These are phyloP conservation scores for Hortiboletus flavorubellus DNA, from an alignment of 768 basidiomycete genomes.

Conservation along the genomic window DNA sequence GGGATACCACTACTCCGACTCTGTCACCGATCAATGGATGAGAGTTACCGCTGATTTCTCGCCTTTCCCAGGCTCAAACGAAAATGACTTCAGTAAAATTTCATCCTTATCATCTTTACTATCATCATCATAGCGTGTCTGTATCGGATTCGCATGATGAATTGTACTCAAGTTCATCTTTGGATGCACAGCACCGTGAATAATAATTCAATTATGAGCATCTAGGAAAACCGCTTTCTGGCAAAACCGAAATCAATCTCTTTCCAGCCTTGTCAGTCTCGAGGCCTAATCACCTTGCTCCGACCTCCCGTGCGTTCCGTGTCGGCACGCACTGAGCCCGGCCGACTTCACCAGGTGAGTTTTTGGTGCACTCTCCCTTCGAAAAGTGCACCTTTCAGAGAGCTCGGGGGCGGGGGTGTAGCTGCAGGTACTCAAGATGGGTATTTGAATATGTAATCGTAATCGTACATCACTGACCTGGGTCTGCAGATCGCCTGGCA, in stretches of 20 bases:
- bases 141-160: background rate
- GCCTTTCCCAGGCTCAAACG: background rate
- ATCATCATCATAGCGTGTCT: background rate
- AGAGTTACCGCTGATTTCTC: no score
- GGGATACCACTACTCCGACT: no score
- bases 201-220: background rate
- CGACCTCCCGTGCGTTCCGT: background rate
- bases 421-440: background rate
- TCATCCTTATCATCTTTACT: no score
- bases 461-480: conserved; percentile 8
- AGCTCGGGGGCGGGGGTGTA: background rate
- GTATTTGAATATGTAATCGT: background rate
- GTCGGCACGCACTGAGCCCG: background rate
- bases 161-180: background rate
- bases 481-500: background rate
- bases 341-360: conserved; percentile 1
- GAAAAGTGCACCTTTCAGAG: conserved; percentile 6
- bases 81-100: background rate
- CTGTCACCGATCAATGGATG: no score
- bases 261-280: background rate
- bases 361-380: conserved; percentile 6
- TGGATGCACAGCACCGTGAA: background rate
- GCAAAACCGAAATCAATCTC: background rate
- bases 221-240: background rate
- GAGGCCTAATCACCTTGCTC: background rate